A percentile compares a stretch with the other conserved stretches of the same genome.
These are phyloP conservation scores for Luffa acutangula DNA, from an alignment of 306 rosid species.

Conservation along the genomic window DNA sequence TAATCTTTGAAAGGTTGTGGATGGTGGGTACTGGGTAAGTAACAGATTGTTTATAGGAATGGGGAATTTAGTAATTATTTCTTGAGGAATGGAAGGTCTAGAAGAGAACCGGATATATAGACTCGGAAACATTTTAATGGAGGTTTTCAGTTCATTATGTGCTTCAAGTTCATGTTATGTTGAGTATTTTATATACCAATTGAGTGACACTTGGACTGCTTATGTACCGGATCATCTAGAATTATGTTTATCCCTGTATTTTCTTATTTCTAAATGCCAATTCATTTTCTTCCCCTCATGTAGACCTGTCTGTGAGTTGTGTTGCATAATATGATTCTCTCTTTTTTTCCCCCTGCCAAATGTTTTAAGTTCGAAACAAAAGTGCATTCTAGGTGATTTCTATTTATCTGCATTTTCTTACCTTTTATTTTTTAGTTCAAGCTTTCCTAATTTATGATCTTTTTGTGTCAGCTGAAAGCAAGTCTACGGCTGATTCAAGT, in stretches of 20 bases:
- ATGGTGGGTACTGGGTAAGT: conserved; percentile 1
- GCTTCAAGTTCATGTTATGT: neutral
- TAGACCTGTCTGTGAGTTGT: neutral
- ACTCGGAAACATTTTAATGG: neutral
- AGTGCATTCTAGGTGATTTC: neutral
- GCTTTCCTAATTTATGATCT: neutral
- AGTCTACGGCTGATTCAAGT: conserved; percentile 62
- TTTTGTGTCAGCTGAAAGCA: conserved; percentile 44
- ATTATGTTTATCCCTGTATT: neutral
- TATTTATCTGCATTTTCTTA: neutral
- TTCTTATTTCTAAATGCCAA: neutral
- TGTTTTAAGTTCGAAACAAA: conserved; percentile 1
- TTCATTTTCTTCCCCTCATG: neutral
- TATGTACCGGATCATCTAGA: neutral
- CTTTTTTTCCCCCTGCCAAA: neutral
- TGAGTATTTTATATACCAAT: neutral
- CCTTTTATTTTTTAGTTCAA: neutral
- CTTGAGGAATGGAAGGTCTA: neutral
- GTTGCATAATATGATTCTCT: neutral
- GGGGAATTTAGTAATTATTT: neutral
- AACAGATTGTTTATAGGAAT: neutral
- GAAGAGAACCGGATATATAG: neutral
- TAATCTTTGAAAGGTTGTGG: neutral
- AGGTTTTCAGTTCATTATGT: neutral
- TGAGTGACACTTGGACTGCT: neutral